Conservation (phyloP, 2,329 filamentous ascomycete genomes). For the Botrytis cinerea region DNA sequence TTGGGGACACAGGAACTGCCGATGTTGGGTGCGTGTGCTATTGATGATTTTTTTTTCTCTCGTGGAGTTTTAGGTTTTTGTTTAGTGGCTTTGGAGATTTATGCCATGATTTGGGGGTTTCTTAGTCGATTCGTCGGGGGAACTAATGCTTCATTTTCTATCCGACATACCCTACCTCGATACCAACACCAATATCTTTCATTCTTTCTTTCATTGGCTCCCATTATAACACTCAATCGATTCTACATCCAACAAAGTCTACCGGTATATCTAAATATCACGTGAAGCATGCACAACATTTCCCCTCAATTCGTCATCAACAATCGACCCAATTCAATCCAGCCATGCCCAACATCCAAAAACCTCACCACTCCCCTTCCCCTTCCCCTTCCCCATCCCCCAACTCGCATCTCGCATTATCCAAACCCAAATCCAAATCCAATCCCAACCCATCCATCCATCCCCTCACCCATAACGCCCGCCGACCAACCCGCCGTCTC, state of each 20-base stretch:
- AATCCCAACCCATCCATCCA: not conserved
- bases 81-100: not conserved
- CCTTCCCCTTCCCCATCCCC: too few relatives aligned
- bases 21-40: not conserved
- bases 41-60: not conserved
- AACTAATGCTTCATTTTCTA: too few relatives aligned
- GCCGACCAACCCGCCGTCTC: not conserved
- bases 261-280: not conserved
- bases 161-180: too few relatives aligned
- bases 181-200: too few relatives aligned
- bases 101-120: not conserved
- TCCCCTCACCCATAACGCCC: not conserved
- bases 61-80: not conserved
- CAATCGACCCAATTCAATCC: not conserved
- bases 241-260: too few relatives aligned
- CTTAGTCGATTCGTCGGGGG: not conserved
- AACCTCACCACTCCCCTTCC: not conserved
- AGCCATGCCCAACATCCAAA: not conserved
- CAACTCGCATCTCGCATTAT: not conserved
- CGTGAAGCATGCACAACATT: not conserved
- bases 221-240: too few relatives aligned
- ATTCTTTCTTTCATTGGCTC: too few relatives aligned
- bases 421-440: too few relatives aligned
- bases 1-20: not conserved
- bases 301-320: not conserved